phyloP scores from a whole-genome alignment of 768 basidiomycete species.

The Podaxis rugospora region DNA sequence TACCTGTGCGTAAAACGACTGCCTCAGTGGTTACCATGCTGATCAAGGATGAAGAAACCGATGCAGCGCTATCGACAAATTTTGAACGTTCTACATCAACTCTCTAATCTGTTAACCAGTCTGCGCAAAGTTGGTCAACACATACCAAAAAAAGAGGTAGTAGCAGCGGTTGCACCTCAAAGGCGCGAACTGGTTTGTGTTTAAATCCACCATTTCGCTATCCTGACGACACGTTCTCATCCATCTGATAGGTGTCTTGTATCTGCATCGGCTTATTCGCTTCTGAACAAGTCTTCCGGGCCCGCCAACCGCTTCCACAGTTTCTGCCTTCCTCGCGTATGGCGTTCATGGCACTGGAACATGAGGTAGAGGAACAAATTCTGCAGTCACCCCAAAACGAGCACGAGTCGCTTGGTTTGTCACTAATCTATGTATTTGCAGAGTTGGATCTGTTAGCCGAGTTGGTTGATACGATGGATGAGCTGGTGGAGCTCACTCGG shows the following conservation, averaged over 20 bases:
- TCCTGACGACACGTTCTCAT: neutral
- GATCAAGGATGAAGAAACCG: conserved; percentile 34
- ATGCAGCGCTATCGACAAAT: conserved; percentile 36
- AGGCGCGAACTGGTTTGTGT: conserved; percentile 33
- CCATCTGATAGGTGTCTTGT: conserved; percentile 29
- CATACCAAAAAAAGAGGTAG: conserved; percentile 39
- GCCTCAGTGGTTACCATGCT: neutral
- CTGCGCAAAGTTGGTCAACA: conserved; percentile 43
- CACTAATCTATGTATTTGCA: conserved; percentile 37
- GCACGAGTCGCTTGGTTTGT: conserved; percentile 29
- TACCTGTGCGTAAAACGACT: conserved; percentile 33
- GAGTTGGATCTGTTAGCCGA: conserved; percentile 37
- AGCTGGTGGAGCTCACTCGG: conserved; percentile 33
- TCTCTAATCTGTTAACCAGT: conserved; percentile 40
- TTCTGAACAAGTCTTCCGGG: conserved; percentile 42
- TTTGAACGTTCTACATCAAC: conserved; percentile 31
- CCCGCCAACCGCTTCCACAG: conserved; percentile 43
- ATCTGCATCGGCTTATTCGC: conserved; percentile 45
- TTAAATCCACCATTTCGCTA: neutral
- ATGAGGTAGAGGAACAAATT: conserved; percentile 29
- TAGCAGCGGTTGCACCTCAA: conserved; percentile 31
- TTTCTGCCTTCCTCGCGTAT: conserved; percentile 42
- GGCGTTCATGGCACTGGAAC: conserved; percentile 31
- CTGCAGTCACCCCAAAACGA: conserved; percentile 15
- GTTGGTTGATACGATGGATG: conserved; percentile 38